phyloP scores from a whole-genome alignment of 257 asterid genomes.

The Primulina eburnea region DNA sequence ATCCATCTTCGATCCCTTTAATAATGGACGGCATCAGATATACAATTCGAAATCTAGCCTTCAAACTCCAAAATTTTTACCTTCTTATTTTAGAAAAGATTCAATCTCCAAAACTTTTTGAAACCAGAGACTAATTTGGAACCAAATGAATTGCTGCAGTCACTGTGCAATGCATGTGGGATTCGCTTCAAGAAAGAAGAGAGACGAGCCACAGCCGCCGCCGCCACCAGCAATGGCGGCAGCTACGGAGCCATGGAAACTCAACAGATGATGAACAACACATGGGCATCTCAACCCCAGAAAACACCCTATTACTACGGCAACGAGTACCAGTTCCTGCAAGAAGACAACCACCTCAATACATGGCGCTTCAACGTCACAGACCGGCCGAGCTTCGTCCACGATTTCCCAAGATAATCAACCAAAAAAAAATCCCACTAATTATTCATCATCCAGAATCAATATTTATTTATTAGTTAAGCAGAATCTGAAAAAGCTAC shows the following conservation, averaged over 20 bases:
- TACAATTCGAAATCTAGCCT: too few species aligned
- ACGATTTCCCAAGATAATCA: conserved; percentile 43
- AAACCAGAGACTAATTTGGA: too few species aligned
- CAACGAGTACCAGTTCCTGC: conserved; percentile 42
- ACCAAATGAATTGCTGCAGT: conserved; percentile 44
- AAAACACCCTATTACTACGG: conserved; percentile 39
- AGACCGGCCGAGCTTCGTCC: conserved; percentile 47
- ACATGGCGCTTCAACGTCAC: conserved; percentile 60
- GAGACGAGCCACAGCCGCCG: conserved; percentile 86
- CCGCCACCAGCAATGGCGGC: conserved; percentile 43
- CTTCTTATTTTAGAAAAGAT: too few species aligned
- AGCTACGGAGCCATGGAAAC: conserved; percentile 28
- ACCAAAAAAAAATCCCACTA: background rate
- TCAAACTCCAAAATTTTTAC: too few species aligned
- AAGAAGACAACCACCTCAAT: conserved; percentile 18
- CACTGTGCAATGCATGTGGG: conserved; percentile 97
- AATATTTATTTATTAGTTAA: too few species aligned
- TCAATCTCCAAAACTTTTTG: too few species aligned
- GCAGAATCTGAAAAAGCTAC: background rate
- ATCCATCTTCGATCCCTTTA: background rate
- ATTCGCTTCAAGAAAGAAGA: conserved; percentile 95
- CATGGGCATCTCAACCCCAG: conserved; percentile 51
- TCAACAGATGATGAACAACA: conserved; percentile 41
- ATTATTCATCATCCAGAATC: background rate
- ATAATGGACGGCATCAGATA: too few species aligned